Evolutionary conservation across 345 rosid species (phyloP).

Genomic region (Punica granatum): DNA sequence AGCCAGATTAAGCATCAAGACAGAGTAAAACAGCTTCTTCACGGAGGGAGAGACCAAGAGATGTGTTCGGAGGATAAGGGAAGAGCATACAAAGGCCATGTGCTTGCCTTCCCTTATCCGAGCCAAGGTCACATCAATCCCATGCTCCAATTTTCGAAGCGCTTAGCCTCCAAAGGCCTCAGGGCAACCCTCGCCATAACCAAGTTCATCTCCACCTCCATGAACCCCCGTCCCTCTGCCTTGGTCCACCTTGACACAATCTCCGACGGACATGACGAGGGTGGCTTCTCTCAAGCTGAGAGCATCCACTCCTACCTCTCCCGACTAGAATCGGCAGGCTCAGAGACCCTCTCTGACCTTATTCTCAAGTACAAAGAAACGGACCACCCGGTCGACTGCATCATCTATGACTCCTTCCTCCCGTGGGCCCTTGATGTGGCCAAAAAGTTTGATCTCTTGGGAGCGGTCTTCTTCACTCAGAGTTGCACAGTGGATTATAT

Average conservation of each 20-base stretch:
- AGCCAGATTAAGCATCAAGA: neutral
- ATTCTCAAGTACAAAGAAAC: constrained; percentile 25
- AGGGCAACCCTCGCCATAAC: constrained; percentile 30
- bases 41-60: neutral
- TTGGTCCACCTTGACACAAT: constrained; percentile 24
- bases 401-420: constrained; percentile 55
- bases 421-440: constrained; percentile 68
- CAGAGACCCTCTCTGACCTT: constrained; percentile 37
- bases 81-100: constrained; percentile 16
- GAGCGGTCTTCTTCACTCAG: constrained; percentile 65
- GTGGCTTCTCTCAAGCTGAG: constrained; percentile 18
- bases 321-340: constrained; percentile 30
- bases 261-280: constrained; percentile 36
- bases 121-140: constrained; percentile 47
- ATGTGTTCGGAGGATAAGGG: constrained; percentile 8
- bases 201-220: constrained; percentile 24
- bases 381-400: constrained; percentile 31
- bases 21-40: too few relatives aligned
- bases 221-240: constrained; percentile 8
- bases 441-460: constrained; percentile 35
- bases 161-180: constrained; percentile 35
- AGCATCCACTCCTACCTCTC: constrained; percentile 26
- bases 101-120: constrained; percentile 26
- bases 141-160: constrained; percentile 36
- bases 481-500: constrained; percentile 51